Conservation (phyloP, 2,329 filamentous ascomycete species). For the Aspergillus fructus region DNA sequence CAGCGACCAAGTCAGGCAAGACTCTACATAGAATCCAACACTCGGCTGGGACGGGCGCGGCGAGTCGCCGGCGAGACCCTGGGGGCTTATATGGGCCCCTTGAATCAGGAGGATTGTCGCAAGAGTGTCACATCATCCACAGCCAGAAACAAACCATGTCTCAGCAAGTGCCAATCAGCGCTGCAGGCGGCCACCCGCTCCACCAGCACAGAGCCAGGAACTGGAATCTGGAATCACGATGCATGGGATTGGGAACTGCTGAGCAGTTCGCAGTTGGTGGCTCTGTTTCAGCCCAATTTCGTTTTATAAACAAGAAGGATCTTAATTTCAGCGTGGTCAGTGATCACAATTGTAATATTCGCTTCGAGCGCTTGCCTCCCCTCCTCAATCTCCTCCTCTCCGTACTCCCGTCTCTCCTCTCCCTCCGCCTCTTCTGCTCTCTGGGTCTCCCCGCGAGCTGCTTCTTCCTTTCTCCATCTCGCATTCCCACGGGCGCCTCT, state of each 20-base stretch:
- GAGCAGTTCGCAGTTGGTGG: slow-evolving; percentile 4
- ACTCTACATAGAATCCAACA: neutral
- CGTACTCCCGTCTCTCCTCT: slow-evolving; percentile 7
- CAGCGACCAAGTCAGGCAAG: no score
- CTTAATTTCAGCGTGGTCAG: neutral
- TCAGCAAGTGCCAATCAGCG: slow-evolving; percentile 27
- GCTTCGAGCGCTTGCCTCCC: neutral
- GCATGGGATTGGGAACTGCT: neutral
- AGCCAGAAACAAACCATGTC: slow-evolving; percentile 34
- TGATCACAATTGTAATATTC: neutral
- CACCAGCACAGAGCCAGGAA: slow-evolving; percentile 12
- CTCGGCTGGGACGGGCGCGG: neutral
- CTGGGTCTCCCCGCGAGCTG: slow-evolving; percentile 5
- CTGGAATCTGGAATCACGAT: slow-evolving; percentile 16
- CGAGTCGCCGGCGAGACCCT: neutral
- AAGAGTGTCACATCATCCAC: slow-evolving; percentile 23
- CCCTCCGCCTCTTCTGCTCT: slow-evolving; percentile 5
- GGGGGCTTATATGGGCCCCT: neutral
- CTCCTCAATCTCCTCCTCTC: slow-evolving; percentile 3
- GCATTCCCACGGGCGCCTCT: slow-evolving; percentile 3
- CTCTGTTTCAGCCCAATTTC: slow-evolving; percentile 21
- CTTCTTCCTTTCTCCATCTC: slow-evolving; percentile 11
- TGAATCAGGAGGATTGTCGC: slow-evolving; percentile 9
- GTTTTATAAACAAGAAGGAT: neutral
- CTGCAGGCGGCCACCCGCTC: slow-evolving; percentile 5